Percentiles rank a stretch among this genome's conserved stretches.
Conservation (phyloP, 1,139 yeast genomes). For the Candida sp. region DNA sequence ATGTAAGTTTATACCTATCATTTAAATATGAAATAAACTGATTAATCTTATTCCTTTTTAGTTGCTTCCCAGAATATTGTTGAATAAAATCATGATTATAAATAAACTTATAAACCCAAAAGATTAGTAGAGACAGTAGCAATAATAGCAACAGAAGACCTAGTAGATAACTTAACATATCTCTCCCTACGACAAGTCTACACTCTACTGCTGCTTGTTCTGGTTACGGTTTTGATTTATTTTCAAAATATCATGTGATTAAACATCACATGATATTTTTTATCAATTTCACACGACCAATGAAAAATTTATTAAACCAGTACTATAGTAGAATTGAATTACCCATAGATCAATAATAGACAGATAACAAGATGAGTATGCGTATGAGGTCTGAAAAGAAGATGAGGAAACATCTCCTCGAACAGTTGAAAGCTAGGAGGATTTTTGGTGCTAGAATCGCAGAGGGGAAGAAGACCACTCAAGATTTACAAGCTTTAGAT, state of each 20-base stretch:
- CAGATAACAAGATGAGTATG: slow-evolving; percentile 33
- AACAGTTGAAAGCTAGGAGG: slow-evolving; percentile 44
- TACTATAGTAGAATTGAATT: too few relatives aligned
- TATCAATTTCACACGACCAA: neutral
- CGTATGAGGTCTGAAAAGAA: slow-evolving; percentile 45
- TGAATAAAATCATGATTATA: slow-evolving; percentile 24
- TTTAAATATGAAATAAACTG: slow-evolving; percentile 13
- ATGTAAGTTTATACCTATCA: slow-evolving; percentile 11
- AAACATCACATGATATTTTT: neutral
- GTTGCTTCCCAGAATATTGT: slow-evolving; percentile 14
- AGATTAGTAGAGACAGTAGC: slow-evolving; percentile 12
- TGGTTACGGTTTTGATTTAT: too few relatives aligned
- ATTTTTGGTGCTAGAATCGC: slow-evolving; percentile 45
- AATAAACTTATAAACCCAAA: slow-evolving; percentile 20
- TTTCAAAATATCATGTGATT: too few relatives aligned
- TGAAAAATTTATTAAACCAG: neutral
- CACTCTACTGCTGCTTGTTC: too few relatives aligned
- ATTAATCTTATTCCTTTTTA: slow-evolving; percentile 21
- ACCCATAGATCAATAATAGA: neutral
- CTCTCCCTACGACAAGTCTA: neutral
- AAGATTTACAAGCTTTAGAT: slow-evolving; percentile 24
- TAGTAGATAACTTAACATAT: neutral
- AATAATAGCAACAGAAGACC: slow-evolving; percentile 9
- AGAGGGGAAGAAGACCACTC: slow-evolving; percentile 31
- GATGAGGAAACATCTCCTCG: slow-evolving; percentile 49